Evolutionary conservation across 331 rosid genomes (phyloP).

Genomic region (Quercus phellos): DNA sequence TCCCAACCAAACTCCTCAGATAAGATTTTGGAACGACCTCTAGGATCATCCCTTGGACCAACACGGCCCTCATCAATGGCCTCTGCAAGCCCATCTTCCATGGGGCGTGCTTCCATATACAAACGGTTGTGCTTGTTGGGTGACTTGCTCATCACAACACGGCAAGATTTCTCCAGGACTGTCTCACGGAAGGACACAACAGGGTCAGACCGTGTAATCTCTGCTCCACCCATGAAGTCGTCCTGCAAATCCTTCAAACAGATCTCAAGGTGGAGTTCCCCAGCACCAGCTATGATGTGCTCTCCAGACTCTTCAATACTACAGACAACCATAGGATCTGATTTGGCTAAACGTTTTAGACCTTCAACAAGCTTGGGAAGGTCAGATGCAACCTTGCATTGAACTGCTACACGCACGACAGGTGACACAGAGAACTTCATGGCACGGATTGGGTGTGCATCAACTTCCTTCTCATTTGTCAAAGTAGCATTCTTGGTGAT

Average conservation of each 20-base stretch:
- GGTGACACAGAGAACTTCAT: conserved; percentile 60
- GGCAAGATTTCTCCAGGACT: conserved; percentile 67
- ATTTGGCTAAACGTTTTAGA: conserved; percentile 70
- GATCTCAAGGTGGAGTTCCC: conserved; percentile 58
- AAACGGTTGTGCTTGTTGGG: conserved; percentile 84
- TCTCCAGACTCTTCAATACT: conserved; percentile 74
- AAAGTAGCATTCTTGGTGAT: conserved; percentile 85
- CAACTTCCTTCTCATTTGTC: conserved; percentile 84
- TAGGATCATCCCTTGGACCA: conserved; percentile 91
- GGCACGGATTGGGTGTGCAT: conserved; percentile 64
- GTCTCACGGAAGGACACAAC: conserved; percentile 92
- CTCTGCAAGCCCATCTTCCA: conserved; percentile 78
- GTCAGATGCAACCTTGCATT: conserved; percentile 59
- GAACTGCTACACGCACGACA: conserved; percentile 52
- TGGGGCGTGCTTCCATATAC: conserved; percentile 86
- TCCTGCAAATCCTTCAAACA: conserved; percentile 60
- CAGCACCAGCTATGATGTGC: conserved; percentile 61
- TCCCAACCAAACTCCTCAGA: conserved; percentile 51
- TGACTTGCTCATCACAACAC: conserved; percentile 87
- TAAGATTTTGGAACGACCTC: conserved; percentile 36
- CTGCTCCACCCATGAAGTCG: conserved; percentile 53
- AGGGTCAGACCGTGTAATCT: conserved; percentile 52
- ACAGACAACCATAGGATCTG: conserved; percentile 89
- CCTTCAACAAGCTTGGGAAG: conserved; percentile 63
- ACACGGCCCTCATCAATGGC: conserved; percentile 88